phyloP scores from a whole-genome alignment of 2,329 filamentous ascomycete genomes.

The Blumeria hordei region DNA sequence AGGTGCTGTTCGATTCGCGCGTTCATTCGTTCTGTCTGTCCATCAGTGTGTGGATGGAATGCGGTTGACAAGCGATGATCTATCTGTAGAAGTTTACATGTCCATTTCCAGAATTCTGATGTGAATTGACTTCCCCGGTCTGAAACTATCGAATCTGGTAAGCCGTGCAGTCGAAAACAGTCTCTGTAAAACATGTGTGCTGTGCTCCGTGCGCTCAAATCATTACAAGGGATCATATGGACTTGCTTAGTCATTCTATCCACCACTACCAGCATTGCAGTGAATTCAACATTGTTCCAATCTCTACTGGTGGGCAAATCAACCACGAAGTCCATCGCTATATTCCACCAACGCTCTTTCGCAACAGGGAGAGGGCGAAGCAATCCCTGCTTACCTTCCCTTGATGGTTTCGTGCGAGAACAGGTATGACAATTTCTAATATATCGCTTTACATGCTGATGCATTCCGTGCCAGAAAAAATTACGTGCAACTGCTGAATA shows the following conservation, averaged over 20 bases:
- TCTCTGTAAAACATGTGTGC: neutral
- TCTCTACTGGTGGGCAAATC: neutral
- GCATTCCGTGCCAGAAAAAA: neutral
- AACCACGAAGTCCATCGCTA: neutral
- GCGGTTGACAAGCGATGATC: slow-evolving; percentile 3
- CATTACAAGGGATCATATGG: neutral
- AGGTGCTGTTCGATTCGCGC: slow-evolving; percentile 3
- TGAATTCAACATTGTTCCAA: neutral
- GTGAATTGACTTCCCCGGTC: slow-evolving; percentile 4
- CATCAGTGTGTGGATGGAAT: slow-evolving; percentile 6
- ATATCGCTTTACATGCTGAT: neutral
- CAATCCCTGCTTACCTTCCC: neutral
- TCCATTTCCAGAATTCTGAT: slow-evolving; percentile 5
- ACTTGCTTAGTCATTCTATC: neutral
- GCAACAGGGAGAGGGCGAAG: neutral
- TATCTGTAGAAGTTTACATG: neutral
- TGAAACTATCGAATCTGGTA: slow-evolving; percentile 3
- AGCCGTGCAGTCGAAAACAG: neutral
- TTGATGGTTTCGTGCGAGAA: neutral
- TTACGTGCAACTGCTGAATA: neutral
- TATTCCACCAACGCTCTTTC: neutral
- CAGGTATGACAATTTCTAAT: neutral
- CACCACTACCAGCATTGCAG: neutral
- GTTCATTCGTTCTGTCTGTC: slow-evolving; percentile 5
- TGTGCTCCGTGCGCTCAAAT: neutral